A percentile compares a stretch with the other conserved stretches of the same genome.
These are phyloP conservation scores for Rhodotorula kratochvilovae DNA, from an alignment of 768 basidiomycete species.

Conservation along the genomic window DNA sequence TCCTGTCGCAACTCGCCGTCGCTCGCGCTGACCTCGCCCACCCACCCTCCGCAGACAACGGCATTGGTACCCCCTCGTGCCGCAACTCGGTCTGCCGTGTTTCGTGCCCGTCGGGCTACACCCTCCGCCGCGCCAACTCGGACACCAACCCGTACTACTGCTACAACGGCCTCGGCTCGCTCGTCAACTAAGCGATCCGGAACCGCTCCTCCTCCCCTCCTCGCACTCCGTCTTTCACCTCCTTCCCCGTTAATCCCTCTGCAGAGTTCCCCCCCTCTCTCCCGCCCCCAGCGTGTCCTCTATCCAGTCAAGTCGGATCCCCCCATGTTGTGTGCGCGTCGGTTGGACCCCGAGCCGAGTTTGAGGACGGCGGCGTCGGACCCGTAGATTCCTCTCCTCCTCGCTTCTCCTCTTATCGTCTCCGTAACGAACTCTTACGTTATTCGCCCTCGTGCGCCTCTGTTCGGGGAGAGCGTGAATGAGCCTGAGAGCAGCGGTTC, in stretches of 20 bases:
- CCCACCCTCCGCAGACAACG: constrained; percentile 9
- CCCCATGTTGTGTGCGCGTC: too few relatives aligned
- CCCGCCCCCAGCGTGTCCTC: not conserved
- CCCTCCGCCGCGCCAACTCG: constrained; percentile 20
- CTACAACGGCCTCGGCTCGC: constrained; percentile 20
- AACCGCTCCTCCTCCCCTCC: not conserved
- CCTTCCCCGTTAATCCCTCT: not conserved
- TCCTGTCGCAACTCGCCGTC: too few relatives aligned
- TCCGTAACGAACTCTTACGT: not conserved
- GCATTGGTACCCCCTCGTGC: constrained; percentile 19
- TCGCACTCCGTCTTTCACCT: not conserved
- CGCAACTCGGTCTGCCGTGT: constrained; percentile 9
- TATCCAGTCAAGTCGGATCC: too few relatives aligned
- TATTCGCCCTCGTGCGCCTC: too few relatives aligned
- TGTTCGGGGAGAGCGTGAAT: too few relatives aligned
- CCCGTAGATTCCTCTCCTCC: not conserved
- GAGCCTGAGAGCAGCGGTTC: too few relatives aligned
- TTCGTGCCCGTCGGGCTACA: constrained; percentile 16
- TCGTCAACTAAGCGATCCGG: not conserved
- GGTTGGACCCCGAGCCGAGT: too few relatives aligned
- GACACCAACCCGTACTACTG: constrained; percentile 29
- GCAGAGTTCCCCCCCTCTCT: not conserved
- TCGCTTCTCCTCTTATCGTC: too few relatives aligned
- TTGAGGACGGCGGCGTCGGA: too few relatives aligned
- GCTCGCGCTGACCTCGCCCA: not conserved